Base-by-base conservation (phyloP, 2,329 filamentous ascomycete genomes). In the Raffaelea ambrosiae region DNA sequence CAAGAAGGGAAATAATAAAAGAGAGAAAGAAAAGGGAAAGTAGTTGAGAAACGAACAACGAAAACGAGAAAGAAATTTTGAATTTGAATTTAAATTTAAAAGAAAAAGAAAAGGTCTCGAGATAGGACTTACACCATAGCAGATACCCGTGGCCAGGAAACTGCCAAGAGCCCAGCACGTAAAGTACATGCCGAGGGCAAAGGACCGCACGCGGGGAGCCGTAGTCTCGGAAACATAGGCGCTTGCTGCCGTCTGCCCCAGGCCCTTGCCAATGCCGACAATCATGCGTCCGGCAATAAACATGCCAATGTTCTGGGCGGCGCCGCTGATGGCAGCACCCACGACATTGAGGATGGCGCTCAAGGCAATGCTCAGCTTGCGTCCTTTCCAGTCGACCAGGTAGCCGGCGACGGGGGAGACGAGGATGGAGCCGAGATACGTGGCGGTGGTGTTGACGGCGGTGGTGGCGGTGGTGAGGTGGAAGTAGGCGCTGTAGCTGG, bases 401-500 rank as follows among this genome's bases (percentile, higher is more conserved):
- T 48, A 51, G 20, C 57, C 58, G 21, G 53, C 49, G 23, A 59
- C 21, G 19, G 54, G 48, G 9, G 51, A 48, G 14, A 53, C 48
- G 7, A 56, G 44, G 29, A 55, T 55, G n/a, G 52, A 55, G 16
- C 61, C 59, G 2, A 62, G 50, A 22, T 56, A 61, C 8, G 52
- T 51, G 9, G 56, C 55, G 0, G 56, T 54, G 7, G 59, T 59
- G 52, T 64, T 64, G 31, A 65, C 48, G 7, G 59, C 58, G 18
- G 53, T 60, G 14, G 61, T 64, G 5, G 61, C 56, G 1, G 61
- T 65, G 9, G 51, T 58, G n/a, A 66, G 52, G 13, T 54, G 31
- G 49, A 66, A 66, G 48, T 65, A 66, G 13, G 54, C 52, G 3
- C 44, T 46, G 51, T 66, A 66, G 3, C 54, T 53, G 11, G 59